A percentile compares a stretch with the other conserved stretches of the same genome.
phyloP scores from a whole-genome alignment of 345 rosid genomes.

The Aquilaria sinensis region DNA sequence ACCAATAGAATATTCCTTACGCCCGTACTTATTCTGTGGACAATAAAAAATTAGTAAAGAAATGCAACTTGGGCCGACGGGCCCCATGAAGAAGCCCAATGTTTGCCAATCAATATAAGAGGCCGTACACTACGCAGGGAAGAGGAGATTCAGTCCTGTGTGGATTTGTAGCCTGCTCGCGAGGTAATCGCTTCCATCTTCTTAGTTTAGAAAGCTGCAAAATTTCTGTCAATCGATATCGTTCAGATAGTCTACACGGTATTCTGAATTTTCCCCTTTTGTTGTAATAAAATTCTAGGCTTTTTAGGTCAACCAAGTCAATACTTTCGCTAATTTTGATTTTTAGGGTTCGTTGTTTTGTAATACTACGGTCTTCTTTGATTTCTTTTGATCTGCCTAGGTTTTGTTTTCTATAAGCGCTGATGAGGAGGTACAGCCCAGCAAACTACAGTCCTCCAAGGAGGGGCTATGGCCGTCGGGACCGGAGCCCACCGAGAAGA shows the following conservation, averaged over 20 bases:
- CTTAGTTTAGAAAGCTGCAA: neutral
- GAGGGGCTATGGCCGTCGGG: slow-evolving; percentile 79
- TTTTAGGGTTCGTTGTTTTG: slow-evolving; percentile 2
- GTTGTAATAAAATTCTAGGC: neutral
- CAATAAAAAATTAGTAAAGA: too few relatives aligned
- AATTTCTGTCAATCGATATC: too few relatives aligned
- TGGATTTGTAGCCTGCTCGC: neutral
- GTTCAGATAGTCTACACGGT: neutral
- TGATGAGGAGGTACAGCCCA: slow-evolving; percentile 91
- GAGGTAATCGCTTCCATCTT: slow-evolving; percentile 10
- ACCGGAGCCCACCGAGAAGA: slow-evolving; percentile 68
- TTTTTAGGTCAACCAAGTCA: slow-evolving; percentile 9
- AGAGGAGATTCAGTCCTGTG: too few relatives aligned
- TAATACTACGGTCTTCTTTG: neutral
- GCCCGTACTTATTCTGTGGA: too few relatives aligned
- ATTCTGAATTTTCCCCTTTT: neutral
- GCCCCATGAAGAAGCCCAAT: too few relatives aligned
- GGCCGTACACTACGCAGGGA: too few relatives aligned
- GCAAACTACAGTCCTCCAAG: slow-evolving; percentile 81
- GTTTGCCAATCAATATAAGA: too few relatives aligned
- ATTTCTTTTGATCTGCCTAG: neutral
- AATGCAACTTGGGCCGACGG: too few relatives aligned
- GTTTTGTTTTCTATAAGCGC: slow-evolving; percentile 16
- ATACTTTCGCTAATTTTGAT: neutral
- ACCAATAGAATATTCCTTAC: too few relatives aligned